A percentile compares a stretch with the other conserved stretches of the same genome.
Evolutionary conservation across 495 filamentous ascomycete genomes (phyloP).

Genomic region (Usnea hakonensis): DNA sequence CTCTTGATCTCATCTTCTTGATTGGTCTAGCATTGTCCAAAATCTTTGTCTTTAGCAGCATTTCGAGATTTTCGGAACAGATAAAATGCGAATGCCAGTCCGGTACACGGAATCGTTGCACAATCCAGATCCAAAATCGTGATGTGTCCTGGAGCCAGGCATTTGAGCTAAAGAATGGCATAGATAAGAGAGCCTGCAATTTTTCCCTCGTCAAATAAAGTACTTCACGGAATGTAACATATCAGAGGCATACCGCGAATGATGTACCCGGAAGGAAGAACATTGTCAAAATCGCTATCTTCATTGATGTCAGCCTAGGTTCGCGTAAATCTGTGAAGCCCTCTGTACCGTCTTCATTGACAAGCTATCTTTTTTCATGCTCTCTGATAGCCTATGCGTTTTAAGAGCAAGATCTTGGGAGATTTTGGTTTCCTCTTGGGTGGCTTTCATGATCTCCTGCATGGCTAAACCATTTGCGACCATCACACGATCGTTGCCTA

Average conservation of each 20-base stretch:
- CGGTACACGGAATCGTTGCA: neutral
- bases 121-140: neutral
- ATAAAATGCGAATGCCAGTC: neutral
- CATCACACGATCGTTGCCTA: constrained; percentile 5
- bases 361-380: constrained; percentile 7
- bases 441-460: neutral
- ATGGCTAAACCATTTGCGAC: constrained; percentile 4
- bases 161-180: neutral
- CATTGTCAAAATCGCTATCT: neutral
- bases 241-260: neutral
- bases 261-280: neutral
- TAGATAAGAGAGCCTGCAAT: neutral
- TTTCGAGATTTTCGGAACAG: neutral
- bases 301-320: neutral
- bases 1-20: too few species aligned
- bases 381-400: neutral
- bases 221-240: neutral
- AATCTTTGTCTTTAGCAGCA: too few species aligned
- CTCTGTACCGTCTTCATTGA: constrained; percentile 7
- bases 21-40: too few species aligned
- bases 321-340: neutral
- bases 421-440: neutral
- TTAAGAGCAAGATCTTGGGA: neutral
- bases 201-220: neutral
- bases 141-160: neutral